phyloP scores from a whole-genome alignment of 2,329 filamentous ascomycete species.

The Dryadomyces quercivorus region DNA sequence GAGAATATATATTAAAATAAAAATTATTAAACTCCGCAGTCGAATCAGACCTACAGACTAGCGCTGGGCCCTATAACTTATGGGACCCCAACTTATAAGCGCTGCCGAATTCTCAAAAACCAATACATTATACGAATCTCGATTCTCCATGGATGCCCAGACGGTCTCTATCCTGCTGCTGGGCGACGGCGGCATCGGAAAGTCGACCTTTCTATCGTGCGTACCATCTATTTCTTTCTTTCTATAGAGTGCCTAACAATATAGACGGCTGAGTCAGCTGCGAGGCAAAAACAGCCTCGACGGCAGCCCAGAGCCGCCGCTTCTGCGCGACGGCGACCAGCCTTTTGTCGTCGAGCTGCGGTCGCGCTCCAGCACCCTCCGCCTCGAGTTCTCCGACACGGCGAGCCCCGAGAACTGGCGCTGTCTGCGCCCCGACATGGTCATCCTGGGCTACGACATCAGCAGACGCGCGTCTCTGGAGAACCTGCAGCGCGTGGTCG shows the following conservation, averaged over 20 bases:
- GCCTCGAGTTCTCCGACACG: slow-evolving; percentile 49
- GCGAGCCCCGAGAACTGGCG: slow-evolving; percentile 46
- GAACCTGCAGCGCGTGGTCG: slow-evolving; percentile 43
- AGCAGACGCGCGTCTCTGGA: slow-evolving; percentile 44
- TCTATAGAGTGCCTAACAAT: not conserved
- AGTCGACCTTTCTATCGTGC: slow-evolving; percentile 50
- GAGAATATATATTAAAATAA: too few species aligned
- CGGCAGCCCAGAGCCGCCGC: slow-evolving; percentile 30
- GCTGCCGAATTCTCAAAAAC: too few species aligned
- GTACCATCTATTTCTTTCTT: slow-evolving; percentile 16
- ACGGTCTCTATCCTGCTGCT: slow-evolving; percentile 37
- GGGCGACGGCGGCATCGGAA: slow-evolving; percentile 48
- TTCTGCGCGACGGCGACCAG: slow-evolving; percentile 46
- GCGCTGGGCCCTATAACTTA: too few species aligned
- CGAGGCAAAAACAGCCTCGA: slow-evolving; percentile 11
- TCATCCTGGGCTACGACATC: slow-evolving; percentile 51
- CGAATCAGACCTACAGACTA: too few species aligned
- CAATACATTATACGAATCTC: too few species aligned
- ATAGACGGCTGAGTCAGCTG: slow-evolving; percentile 39
- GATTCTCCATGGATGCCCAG: slow-evolving; percentile 2
- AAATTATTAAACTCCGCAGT: too few species aligned
- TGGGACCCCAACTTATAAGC: too few species aligned
- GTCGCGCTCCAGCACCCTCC: slow-evolving; percentile 32
- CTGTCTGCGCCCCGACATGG: slow-evolving; percentile 42
- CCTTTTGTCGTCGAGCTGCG: slow-evolving; percentile 46